Conservation (phyloP, 352 stramenopile species). For the Pythium scleroteichum region DNA sequence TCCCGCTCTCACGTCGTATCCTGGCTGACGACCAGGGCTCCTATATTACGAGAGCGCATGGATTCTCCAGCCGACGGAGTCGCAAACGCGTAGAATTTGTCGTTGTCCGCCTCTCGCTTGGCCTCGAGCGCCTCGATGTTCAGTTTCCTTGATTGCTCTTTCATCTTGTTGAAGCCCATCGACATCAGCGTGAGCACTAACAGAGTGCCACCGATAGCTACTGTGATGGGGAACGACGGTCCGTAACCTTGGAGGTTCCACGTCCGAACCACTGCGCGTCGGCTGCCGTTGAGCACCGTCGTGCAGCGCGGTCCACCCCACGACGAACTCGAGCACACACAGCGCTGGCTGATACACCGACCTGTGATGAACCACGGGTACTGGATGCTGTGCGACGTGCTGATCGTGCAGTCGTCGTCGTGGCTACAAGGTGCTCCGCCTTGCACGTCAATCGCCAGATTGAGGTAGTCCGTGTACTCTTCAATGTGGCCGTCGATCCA, state of each 20-base stretch:
- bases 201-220: conserved; percentile 32
- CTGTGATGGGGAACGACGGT: conserved; percentile 36
- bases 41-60: too few relatives aligned
- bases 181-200: conserved; percentile 36
- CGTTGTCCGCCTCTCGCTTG: too few relatives aligned
- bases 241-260: conserved; percentile 38
- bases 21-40: too few relatives aligned
- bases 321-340: conserved; percentile 40
- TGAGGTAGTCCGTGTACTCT: conserved; percentile 60
- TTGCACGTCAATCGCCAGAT: conserved; percentile 42
- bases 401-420: conserved; percentile 63
- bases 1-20: too few relatives aligned
- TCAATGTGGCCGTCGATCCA: conserved; percentile 69
- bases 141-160: not conserved
- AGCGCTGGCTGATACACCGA: conserved; percentile 52
- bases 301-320: conserved; percentile 62
- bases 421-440: conserved; percentile 50
- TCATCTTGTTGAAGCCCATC: conserved; percentile 24
- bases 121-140: not conserved
- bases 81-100: too few relatives aligned
- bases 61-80: too few relatives aligned
- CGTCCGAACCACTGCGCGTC: conserved; percentile 8
- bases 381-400: not conserved
- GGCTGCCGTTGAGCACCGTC: conserved; percentile 26
- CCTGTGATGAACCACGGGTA: conserved; percentile 35